phyloP scores from a whole-genome alignment of 176 grass and related monocot species.

The Zea luxurians region DNA sequence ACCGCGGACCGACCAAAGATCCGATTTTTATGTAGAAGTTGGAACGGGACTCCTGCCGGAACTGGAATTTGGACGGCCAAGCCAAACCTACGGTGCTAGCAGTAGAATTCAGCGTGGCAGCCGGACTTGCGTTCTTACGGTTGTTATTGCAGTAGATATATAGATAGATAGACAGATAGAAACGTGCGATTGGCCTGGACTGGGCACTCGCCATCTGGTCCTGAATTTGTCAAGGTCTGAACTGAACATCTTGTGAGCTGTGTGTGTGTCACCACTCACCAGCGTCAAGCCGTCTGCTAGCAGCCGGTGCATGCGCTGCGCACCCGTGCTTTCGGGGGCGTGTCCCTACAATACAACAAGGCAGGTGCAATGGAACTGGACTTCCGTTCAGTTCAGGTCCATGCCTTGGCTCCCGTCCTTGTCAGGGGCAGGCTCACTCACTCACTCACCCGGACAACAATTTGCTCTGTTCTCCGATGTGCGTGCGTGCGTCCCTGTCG shows the following conservation, averaged over 20 bases:
- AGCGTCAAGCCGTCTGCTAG: too few relatives aligned
- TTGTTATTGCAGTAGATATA: neutral
- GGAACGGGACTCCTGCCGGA: neutral
- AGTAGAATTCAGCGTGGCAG: too few relatives aligned
- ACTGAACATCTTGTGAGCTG: neutral
- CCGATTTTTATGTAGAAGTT: neutral
- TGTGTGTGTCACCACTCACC: too few relatives aligned
- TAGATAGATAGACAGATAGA: too few relatives aligned
- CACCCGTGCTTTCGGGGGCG: slow-evolving; percentile 15
- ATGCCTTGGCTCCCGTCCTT: slow-evolving; percentile 30
- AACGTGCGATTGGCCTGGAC: too few relatives aligned
- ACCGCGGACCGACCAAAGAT: slow-evolving; percentile 19
- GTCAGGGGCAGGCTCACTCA: neutral
- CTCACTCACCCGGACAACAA: neutral
- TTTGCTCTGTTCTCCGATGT: slow-evolving; percentile 20
- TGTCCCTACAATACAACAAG: slow-evolving; percentile 32
- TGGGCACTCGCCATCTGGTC: too few relatives aligned
- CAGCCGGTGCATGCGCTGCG: neutral
- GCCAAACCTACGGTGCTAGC: neutral
- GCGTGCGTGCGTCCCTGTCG: slow-evolving; percentile 13
- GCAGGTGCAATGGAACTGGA: slow-evolving; percentile 32
- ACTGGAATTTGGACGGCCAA: neutral
- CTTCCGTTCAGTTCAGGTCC: slow-evolving; percentile 9
- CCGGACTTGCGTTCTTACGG: too few relatives aligned
- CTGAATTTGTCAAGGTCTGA: neutral